Percentiles rank a stretch among this genome's conserved stretches.
Conservation (phyloP, 352 stramenopile genomes). For the Phytopythium sindhum region DNA sequence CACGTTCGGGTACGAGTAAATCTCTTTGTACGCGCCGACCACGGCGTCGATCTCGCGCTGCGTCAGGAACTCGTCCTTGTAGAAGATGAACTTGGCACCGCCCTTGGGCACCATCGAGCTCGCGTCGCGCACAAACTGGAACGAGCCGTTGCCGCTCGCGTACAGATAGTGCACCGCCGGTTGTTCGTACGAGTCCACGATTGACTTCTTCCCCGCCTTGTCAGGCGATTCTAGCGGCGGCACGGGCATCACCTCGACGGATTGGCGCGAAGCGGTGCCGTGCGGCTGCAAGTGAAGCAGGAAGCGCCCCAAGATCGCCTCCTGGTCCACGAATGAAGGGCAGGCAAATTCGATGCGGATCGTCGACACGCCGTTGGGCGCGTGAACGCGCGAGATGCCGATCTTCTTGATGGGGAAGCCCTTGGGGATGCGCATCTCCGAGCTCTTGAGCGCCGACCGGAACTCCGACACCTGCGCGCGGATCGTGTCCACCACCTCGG, state of each 20-base stretch:
- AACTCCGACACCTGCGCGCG: conserved; percentile 78
- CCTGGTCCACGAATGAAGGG: conserved; percentile 69
- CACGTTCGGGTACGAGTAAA: conserved; percentile 78
- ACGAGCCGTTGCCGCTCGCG: conserved; percentile 66
- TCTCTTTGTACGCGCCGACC: conserved; percentile 81
- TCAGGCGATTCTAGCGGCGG: conserved; percentile 11
- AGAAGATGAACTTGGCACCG: conserved; percentile 71
- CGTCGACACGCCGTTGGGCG: conserved; percentile 78
- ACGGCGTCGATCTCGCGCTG: conserved; percentile 67
- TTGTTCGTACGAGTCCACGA: conserved; percentile 65
- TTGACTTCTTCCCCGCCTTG: conserved; percentile 41
- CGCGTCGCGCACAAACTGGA: conserved; percentile 72
- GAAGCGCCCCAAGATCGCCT: conserved; percentile 70
- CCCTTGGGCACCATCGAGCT: conserved; percentile 31
- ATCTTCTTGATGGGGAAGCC: conserved; percentile 82
- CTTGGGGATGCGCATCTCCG: conserved; percentile 68
- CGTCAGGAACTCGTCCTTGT: conserved; percentile 82
- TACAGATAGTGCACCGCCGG: conserved; percentile 75
- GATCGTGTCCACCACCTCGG: conserved; percentile 60
- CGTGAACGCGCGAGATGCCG: conserved; percentile 69
- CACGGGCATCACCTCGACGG: conserved; percentile 61
- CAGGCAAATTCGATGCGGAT: conserved; percentile 84
- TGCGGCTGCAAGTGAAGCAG: conserved; percentile 49
- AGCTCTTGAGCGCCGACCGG: conserved; percentile 65
- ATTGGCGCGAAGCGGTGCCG: conserved; percentile 15